Base-by-base conservation (phyloP, 169 alveolate genomes). In the Neospora caninum region DNA sequence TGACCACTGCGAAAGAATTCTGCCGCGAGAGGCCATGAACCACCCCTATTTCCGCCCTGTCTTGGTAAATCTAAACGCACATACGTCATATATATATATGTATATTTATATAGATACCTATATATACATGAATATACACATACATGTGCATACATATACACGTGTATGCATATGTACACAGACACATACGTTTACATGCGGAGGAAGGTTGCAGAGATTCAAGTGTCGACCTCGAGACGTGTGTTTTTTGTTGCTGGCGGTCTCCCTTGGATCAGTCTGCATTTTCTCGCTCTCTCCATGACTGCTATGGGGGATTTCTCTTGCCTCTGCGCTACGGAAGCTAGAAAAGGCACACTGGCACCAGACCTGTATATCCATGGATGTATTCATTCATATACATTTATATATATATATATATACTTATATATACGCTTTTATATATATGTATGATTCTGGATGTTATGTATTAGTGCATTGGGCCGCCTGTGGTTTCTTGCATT, bases 1-100 rank as follows among this genome's bases (percentile, higher is more conserved):
- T 91, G 99, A 99, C 92, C 99, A 99, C 96, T 98, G 98, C 73
- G 95, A 98, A 96, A 97, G 99, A 96, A 99, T 99, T 86, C 98
- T 99, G 42, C 99, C 99, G 20, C 98, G 96, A 93, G 99, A 99
- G 78, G 99, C 99, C 25, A 97, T 99, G 99, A 97, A 97, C 83
- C 99, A 99, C 96, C 99, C 99, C 58, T 99, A 99, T 96, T 99
- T 99, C 96, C 97, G 97, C 45, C 95, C 94, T 67, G 91, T 95
- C 36, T 42, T 93, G 94, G 96, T 88, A 84, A 2, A 80, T 34
- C 18, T 27, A 18, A 16, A 29, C 25, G 34, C n/a, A 25, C 36
- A n/a, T 34, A 38, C 88, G 20, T 16, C 43, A n/a, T 7, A 25
- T 25, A n/a, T 9, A 69, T 25, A 69, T 4, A 25, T 25, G 80